Evolutionary conservation across 225 moss, liverwort and hornwort genomes (phyloP), one percentile per base, ranked within the genome.

Genomic region (Bryum argenteum): DNA sequence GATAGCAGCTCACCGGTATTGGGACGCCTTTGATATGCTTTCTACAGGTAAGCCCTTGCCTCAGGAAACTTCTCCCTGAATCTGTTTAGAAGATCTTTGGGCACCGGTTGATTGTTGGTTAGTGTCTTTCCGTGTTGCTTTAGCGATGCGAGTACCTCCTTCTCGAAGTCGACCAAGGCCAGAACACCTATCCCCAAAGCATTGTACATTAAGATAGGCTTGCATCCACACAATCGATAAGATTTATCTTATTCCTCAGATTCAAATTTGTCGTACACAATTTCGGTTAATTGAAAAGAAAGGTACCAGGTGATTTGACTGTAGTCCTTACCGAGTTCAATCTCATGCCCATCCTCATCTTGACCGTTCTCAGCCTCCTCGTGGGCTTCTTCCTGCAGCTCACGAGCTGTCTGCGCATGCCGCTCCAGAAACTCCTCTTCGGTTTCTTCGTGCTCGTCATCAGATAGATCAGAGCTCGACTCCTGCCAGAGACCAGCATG

Each of bases 331-430:
- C 88, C 89, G 17, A 91, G 76, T 76, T 91, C 91, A 78, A 91
- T 78, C 79, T 89, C 91, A 62, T 94, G 91, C 18, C 88, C 86
- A 45, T 89, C 91, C 77, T 94, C 91, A 72, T 87, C 93, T 81
- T 85, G 89, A 21, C 88, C 88, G 56, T 88, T 88, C 69, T 87
- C 91, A 77, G 84, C 88, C 54, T 94, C 88, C 72, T 83, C 85
- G 16, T 71, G 71, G 20, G 86, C 88, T 75, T 91, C 91, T 40
- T 81, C 78, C 71, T 91, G 88, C 39, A 89, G 77, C 55, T 94
- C 91, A 56, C 88, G 82, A 17, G 86, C 88, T 37, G 89, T 88
- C 23, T 61, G 74, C 45, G 89, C 84, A 56, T 82, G 69, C 67
- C 75, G 75, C 71, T 86, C 88, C 53, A 89, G 57, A 75, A 85